phyloP scores from a whole-genome alignment of 2,329 filamentous ascomycete species.

The Fusarium sp. region DNA sequence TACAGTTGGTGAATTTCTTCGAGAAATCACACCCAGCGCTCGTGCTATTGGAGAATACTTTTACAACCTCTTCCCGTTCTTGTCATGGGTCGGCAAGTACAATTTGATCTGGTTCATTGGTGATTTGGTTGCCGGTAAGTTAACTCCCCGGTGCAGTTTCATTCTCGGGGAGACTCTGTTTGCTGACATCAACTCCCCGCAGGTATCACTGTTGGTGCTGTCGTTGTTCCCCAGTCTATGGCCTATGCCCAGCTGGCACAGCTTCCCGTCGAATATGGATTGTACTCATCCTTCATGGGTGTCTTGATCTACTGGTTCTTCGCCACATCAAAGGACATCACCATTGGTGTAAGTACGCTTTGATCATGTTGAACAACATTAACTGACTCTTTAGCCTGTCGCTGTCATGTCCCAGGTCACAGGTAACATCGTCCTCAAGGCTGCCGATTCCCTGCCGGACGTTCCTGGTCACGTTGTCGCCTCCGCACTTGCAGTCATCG shows the following conservation, averaged over 20 bases:
- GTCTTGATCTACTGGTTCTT: constrained; percentile 98
- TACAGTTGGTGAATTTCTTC: constrained; percentile 55
- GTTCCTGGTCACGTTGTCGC: constrained; percentile 57
- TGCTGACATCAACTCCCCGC: constrained; percentile 33
- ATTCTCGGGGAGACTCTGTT: constrained; percentile 6
- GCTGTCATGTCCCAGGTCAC: constrained; percentile 65
- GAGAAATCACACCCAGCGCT: constrained; percentile 50
- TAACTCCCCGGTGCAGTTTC: background rate
- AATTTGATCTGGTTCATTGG: constrained; percentile 59
- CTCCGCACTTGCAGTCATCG: constrained; percentile 59
- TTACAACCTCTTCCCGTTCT: constrained; percentile 59
- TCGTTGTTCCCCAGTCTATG: constrained; percentile 66
- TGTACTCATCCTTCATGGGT: constrained; percentile 89
- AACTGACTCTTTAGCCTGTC: constrained; percentile 57
- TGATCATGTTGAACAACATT: background rate
- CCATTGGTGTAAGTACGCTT: constrained; percentile 74
- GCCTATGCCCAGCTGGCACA: constrained; percentile 62
- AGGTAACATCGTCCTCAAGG: constrained; percentile 58
- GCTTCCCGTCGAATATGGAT: constrained; percentile 60
- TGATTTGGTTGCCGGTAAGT: constrained; percentile 58
- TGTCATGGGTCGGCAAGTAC: constrained; percentile 62
- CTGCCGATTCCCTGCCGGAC: constrained; percentile 51
- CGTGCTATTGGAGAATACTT: constrained; percentile 49
- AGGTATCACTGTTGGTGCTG: constrained; percentile 61
- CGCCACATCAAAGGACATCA: constrained; percentile 91